Evolutionary conservation across 2,329 filamentous ascomycete genomes (phyloP), one percentile per base, ranked within the genome.

Genomic region (Aspergillus costaricaensis): DNA sequence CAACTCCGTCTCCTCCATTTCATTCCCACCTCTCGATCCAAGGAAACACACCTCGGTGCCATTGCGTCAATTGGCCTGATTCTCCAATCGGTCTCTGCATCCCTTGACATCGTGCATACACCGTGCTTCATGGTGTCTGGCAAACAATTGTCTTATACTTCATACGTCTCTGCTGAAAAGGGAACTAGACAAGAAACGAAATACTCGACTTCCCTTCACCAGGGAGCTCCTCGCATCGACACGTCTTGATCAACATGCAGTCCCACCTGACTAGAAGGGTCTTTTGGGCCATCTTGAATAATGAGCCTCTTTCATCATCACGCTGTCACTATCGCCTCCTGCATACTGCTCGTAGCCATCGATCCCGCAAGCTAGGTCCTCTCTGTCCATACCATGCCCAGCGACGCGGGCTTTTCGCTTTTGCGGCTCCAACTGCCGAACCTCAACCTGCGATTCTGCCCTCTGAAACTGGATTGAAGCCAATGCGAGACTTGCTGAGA

Each of bases 401-500:
- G 48, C 68, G 68, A 55, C 71, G 75, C 47, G 67, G 61, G 7
- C 60, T 77, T 17, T 76, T 77, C 58, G 68, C 73, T 14, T 75
- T 76, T 55, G 56, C 67, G 48, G 51, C 62, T 23, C 61, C 65
- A 67, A 78, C 85, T 3, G 83, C 86, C 17, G 82, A 85, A 60
- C 79, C 84, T 59, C 76, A 87, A 54, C 83, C 68, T 10, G 49
- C 65, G 87, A 67, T 79, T 88, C 62, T 90, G 87, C 69, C 89
- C 86, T 74, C 74, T 2, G 75, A 77, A 53, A 68, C 69, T 0
- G 92, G 92, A 56, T 85, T 92, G 69, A 86, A 87, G 65, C 84
- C 83, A 15, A 85, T 96, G 78, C 84, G 90, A 68, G 84, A 90
- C 60, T 84, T 91, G 73, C 80, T 85, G 55, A 85, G 85, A 66